Base-by-base conservation (phyloP, 2,329 filamentous ascomycete genomes). In the Cryphonectria japonica region DNA sequence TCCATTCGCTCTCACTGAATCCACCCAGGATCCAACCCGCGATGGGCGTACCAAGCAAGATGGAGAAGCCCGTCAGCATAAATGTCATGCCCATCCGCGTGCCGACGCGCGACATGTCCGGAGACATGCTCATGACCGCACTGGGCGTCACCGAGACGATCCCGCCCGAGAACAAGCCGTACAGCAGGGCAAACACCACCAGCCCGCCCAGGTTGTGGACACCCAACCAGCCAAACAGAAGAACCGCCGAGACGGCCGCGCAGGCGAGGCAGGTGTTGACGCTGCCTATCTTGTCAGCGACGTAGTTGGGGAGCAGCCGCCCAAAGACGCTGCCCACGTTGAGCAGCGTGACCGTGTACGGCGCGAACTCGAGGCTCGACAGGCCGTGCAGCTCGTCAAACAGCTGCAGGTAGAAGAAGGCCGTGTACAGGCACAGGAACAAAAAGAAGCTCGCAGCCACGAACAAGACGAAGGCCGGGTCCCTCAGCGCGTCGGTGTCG, bases 41-140 rank as follows among this genome's bases (percentile, higher is more conserved):
- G 81, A 77, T 86, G 79, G 73, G 84, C 77, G 73, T 89, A 0
- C 82, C 81, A 1, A 88, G 73, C 81, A 90, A 75, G 80, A 89
- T 72, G 81, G 88, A 32, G 78, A 89, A 76, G 81, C 81, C 80
- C 6, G 75, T 70, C 13, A 78, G 52, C 13, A 77, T 68, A 29
- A 82, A 83, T 4, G 72, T 75, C 80, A 85, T 83, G 5, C 84
- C 84, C 75, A 85, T 80, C 54, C 83, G 74, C 1, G 81, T 81
- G 4, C 83, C 83, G 1, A 83, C 72, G 1, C 75, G 74, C 19
- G 77, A 75, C 74, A 81, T 76, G 59, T 85, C 82, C 1, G 78
- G 76, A 5, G 80, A 78, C 50, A 84, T 71, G 1, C 72, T 73
- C 32, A 81, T 78, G 22, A 85, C 77, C 11, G 81, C 79, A 6